Percentiles rank a stretch among this genome's conserved stretches.
Conservation (phyloP, 176 grass and related monocot genomes). For the Panicum miliaceum region DNA sequence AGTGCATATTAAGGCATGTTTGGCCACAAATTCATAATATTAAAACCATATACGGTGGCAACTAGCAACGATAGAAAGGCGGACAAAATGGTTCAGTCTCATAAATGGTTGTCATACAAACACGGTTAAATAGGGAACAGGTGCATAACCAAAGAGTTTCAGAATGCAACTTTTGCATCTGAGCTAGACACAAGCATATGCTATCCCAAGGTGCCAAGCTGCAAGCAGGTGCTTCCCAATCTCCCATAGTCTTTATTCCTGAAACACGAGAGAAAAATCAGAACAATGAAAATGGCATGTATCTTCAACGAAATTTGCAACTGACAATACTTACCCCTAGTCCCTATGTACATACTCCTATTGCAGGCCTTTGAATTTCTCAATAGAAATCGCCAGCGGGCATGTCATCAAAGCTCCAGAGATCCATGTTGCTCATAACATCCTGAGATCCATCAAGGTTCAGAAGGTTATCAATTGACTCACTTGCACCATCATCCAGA, state of each 20-base stretch:
- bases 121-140: conserved; percentile 37
- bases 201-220: conserved; percentile 46
- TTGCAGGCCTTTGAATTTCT: conserved; percentile 11
- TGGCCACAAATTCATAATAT: conserved; percentile 14
- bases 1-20: neutral
- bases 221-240: conserved; percentile 51
- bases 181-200: conserved; percentile 43
- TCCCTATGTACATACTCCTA: conserved; percentile 52
- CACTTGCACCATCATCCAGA: conserved; percentile 53
- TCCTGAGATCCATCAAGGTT: conserved; percentile 56
- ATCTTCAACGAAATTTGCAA: neutral
- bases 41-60: conserved; percentile 37
- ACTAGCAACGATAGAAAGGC: conserved; percentile 26
- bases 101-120: conserved; percentile 45
- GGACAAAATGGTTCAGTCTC: conserved; percentile 1
- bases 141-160: conserved; percentile 39
- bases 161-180: conserved; percentile 52
- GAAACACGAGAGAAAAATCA: conserved; percentile 30
- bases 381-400: conserved; percentile 44
- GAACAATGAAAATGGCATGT: neutral
- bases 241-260: conserved; percentile 55
- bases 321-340: conserved; percentile 27
- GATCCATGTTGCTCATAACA: conserved; percentile 53
- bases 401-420: conserved; percentile 91
- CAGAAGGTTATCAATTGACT: conserved; percentile 62